A percentile compares a stretch with the other conserved stretches of the same genome.
These are phyloP conservation scores for Rhizoctonia solani DNA, from an alignment of 1,284 basidiomycete genomes.

Conservation along the genomic window DNA sequence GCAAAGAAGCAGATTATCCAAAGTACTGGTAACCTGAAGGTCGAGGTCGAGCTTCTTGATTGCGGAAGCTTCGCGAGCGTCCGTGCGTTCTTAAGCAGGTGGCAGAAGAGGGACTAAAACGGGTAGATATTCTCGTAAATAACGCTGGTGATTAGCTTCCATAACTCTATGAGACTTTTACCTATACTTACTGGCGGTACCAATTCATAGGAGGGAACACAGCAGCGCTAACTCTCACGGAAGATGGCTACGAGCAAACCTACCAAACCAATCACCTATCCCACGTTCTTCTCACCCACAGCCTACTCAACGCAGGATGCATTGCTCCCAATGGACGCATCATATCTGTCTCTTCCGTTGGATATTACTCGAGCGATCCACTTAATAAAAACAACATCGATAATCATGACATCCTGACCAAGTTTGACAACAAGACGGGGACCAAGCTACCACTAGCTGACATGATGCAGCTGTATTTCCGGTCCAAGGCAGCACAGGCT, in stretches of 20 bases:
- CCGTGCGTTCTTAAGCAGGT: slow-evolving; percentile 24
- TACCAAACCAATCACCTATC: slow-evolving; percentile 32
- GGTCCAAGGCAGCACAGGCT: slow-evolving; percentile 35
- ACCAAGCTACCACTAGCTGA: neutral
- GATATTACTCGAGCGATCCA: slow-evolving; percentile 21
- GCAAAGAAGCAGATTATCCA: slow-evolving; percentile 34
- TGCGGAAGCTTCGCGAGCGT: slow-evolving; percentile 23
- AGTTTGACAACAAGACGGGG: neutral
- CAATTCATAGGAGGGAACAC: slow-evolving; percentile 9
- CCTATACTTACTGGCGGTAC: neutral
- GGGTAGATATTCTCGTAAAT: slow-evolving; percentile 32
- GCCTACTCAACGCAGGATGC: slow-evolving; percentile 14
- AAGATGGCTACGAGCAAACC: slow-evolving; percentile 28
- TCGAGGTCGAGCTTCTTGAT: slow-evolving; percentile 28
- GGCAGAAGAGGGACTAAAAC: slow-evolving; percentile 9
- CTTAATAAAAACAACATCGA: neutral
- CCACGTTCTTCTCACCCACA: slow-evolving; percentile 23
- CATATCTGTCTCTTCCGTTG: slow-evolving; percentile 17
- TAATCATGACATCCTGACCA: neutral
- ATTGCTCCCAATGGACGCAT: slow-evolving; percentile 24
- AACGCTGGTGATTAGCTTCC: slow-evolving; percentile 25
- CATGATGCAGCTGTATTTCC: slow-evolving; percentile 21
- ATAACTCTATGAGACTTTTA: neutral
- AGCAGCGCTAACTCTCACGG: slow-evolving; percentile 7
- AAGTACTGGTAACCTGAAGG: slow-evolving; percentile 8